These are phyloP conservation scores for Cryptosporidium felis DNA, from an alignment of 169 alveolate species.

Conservation along the genomic window DNA sequence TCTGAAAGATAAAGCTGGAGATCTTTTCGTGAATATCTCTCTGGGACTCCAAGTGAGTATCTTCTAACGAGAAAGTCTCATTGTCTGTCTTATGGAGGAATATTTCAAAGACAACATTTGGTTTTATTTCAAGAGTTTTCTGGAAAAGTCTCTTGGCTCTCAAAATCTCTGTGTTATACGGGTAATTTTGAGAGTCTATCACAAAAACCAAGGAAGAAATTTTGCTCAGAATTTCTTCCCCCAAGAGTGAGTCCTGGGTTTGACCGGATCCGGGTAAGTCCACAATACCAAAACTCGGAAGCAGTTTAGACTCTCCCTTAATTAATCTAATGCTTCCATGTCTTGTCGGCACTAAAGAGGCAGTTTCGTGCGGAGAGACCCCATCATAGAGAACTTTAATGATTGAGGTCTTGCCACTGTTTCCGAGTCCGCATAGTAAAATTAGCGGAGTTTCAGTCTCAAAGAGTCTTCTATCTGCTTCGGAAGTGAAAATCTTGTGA, in stretches of 20 bases:
- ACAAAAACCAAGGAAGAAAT: slow-evolving; percentile 81
- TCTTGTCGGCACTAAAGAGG: slow-evolving; percentile 70
- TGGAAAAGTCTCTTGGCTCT: slow-evolving; percentile 52
- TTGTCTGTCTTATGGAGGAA: slow-evolving; percentile 48
- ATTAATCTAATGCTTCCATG: slow-evolving; percentile 35
- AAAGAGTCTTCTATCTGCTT: slow-evolving; percentile 21
- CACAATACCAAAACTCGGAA: slow-evolving; percentile 68
- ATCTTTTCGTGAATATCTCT: slow-evolving; percentile 61
- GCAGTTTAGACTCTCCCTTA: slow-evolving; percentile 68
- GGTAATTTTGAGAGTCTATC: slow-evolving; percentile 82
- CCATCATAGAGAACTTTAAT: slow-evolving; percentile 76
- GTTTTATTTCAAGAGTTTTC: slow-evolving; percentile 17
- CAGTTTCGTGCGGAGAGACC: slow-evolving; percentile 80
- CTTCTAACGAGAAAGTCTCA: slow-evolving; percentile 49
- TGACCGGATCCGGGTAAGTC: slow-evolving; percentile 75
- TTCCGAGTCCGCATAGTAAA: slow-evolving; percentile 73
- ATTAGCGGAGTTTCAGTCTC: slow-evolving; percentile 65
- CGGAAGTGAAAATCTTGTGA: not conserved
- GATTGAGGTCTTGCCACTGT: slow-evolving; percentile 79
- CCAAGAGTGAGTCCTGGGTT: slow-evolving; percentile 40
- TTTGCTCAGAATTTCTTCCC: slow-evolving; percentile 56
- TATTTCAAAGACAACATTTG: slow-evolving; percentile 5
- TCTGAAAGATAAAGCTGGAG: slow-evolving; percentile 35
- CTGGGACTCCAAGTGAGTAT: slow-evolving; percentile 21
- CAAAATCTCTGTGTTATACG: slow-evolving; percentile 73